Conservation (phyloP, 2,329 filamentous ascomycete species). For the Chaetomium sp. region DNA sequence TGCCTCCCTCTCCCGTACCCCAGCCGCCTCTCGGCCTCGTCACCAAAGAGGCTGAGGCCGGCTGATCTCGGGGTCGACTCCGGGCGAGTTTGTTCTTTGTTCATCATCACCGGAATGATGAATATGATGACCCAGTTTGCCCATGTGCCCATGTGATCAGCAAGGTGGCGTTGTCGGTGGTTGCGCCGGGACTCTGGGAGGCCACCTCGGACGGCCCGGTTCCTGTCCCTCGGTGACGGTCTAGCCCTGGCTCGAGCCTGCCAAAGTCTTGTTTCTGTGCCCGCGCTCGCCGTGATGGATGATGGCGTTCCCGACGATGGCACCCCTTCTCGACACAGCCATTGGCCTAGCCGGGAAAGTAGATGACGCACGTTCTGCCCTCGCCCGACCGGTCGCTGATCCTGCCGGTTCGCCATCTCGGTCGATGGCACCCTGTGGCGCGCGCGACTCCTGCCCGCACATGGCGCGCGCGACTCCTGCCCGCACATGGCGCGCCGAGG, state of each 20-base stretch:
- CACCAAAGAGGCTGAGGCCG: not conserved
- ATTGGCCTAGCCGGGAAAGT: not conserved
- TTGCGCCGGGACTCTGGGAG: not conserved
- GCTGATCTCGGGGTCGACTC: not conserved
- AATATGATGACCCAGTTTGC: not conserved
- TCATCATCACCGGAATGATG: not conserved
- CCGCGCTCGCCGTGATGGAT: conserved; percentile 1
- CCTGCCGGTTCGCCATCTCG: not conserved
- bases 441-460: not conserved
- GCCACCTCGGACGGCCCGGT: not conserved
- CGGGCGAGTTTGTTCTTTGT: not conserved
- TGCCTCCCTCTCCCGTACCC: not conserved
- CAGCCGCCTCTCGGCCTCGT: not conserved
- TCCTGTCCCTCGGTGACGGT: conserved; percentile 7
- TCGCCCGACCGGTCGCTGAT: not conserved
- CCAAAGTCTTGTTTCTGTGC: conserved; percentile 4
- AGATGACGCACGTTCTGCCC: not conserved
- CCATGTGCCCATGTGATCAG: conserved; percentile 2
- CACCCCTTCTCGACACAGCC: not conserved
- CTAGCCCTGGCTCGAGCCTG: not conserved
- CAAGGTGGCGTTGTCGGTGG: not conserved
- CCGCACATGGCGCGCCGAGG: not conserved
- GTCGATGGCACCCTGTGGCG: conserved; percentile 3
- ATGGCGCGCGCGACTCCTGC: not conserved
- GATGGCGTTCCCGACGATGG: not conserved